Base-by-base conservation (phyloP, 805 yeast species). In the Phaffomyces antillensis region DNA sequence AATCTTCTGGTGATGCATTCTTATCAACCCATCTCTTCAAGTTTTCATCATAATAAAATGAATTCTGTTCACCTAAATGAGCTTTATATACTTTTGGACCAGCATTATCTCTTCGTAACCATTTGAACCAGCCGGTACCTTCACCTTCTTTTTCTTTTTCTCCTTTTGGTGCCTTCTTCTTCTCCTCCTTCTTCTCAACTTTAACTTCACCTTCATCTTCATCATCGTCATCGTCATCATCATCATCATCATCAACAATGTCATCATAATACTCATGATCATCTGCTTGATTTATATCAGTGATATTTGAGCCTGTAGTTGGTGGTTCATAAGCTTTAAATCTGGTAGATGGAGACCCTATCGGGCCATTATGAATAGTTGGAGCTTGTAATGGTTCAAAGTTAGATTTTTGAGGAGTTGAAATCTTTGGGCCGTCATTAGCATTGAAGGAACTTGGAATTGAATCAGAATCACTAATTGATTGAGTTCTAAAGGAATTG, bases 21-120 rank as follows among this genome's bases (percentile, higher is more conserved):
- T 76, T 77, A 58, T 87, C 82, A 42, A 93, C 78, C 96, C 97
- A 93, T 56, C 96, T 76, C 60, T 83, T 81, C 58, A 84, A 73
- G 47, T 84, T 79, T 55, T 86, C 91, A 65, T 90, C 96, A 61
- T 79, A 93, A 56, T 77, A 75, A 59, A 93, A 83, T 16, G 76
- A 69, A 58, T 73, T 83, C 47, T 79, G 75, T 46, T 84, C 86
- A 12, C 98, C 99, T 43, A 93, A 66, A 53, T 93, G 88, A 33
- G 96, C 98, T 51, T 79, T 77, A 49, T 81, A 74, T 0, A 89
- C 85, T 58, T 86, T 86, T 35, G 86, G 87, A 42, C 78, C 86
- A 39, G 77, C 81, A 11, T 71, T 72, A 3, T 69, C 63, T 55
- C 68, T 62, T 45, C 75, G 70, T 47, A 84, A 64, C 86, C 95